Base-by-base conservation (phyloP, 1,139 yeast species). In the Tardiomyces blankii region DNA sequence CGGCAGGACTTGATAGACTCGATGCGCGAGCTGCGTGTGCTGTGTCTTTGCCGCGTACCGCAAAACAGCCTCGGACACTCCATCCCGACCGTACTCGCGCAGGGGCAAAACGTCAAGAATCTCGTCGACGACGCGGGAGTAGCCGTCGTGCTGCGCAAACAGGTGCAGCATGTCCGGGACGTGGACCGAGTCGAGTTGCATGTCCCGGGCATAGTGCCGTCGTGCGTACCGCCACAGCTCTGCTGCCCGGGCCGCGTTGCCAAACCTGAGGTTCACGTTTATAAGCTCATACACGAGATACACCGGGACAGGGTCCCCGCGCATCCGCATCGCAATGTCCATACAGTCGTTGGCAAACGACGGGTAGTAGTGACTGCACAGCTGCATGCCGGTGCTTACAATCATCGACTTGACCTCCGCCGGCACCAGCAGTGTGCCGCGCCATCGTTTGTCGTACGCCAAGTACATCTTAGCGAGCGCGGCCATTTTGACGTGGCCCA, bases 321-420 rank as follows among this genome's bases (percentile, higher is more conserved):
- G 46, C 1, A 53, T 30, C 7, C 40, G 28, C 32, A 33, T 38
- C 2, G 47, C 44, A 23, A 54, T 39, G n/a, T 48, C 42, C 30
- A 46, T 51, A 27, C 51, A 42, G 42, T 56, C 60, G 44, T 56
- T 54, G n/a, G 57, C 53, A 28, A 56, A 44, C 11, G 52, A 43
- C 5, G 59, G 56, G 40, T 46, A 47, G 18, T 44, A 41, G 30
- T 44, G 46, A 28, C 39, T 41, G 12, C 53, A 47, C 19, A 48
- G 43, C 14, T 44, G 39, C n/a, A 49, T 42, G 11, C 52, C 54
- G 18, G 49, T 43, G 9, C 45, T 46, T 8, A 55, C 39, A 13
- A 53, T 40, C 30, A 45, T 43, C n/a, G 50, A 44, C 39, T 53
- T 53, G 33, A 35, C 23, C 12, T 42, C 32, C 28, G 45, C 13